phyloP scores from a whole-genome alignment of 2,329 filamentous ascomycete species.

The Atkinsonella hypoxylon region DNA sequence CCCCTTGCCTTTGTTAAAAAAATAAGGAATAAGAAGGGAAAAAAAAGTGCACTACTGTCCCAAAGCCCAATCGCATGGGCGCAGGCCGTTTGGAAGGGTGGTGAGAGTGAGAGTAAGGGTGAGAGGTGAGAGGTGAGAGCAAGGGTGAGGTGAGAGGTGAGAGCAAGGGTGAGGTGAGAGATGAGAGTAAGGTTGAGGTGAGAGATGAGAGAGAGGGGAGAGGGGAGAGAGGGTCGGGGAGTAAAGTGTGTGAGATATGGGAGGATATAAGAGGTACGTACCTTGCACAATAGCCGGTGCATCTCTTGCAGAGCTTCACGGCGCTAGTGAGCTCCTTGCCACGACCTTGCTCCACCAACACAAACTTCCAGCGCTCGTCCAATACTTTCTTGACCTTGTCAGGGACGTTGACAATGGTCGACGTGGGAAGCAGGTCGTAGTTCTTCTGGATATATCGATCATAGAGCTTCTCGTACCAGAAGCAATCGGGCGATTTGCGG shows the following conservation, averaged over 20 bases:
- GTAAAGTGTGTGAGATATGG: not conserved
- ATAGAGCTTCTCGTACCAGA: conserved; percentile 96
- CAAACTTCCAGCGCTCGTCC: conserved; percentile 92
- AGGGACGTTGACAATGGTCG: conserved; percentile 89
- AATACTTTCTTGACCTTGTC: conserved; percentile 90
- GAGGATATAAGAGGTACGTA: conserved; percentile 30
- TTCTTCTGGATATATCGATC: conserved; percentile 97
- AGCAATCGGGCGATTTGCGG: conserved; percentile 72
- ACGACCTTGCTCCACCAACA: conserved; percentile 85
- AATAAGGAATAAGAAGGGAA: no score
- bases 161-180: not conserved
- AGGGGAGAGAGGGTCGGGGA: not conserved
- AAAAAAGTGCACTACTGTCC: no score
- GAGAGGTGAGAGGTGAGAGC: no score
- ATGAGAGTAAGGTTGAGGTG: not conserved
- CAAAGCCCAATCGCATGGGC: no score
- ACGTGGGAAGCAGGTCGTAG: conserved; percentile 91
- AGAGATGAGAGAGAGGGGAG: not conserved
- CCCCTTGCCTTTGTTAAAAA: no score
- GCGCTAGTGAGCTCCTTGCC: conserved; percentile 93
- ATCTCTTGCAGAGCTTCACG: conserved; percentile 92
- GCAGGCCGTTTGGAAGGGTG: no score
- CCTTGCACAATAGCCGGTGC: conserved; percentile 81
- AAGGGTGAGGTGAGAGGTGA: conserved; percentile 1
- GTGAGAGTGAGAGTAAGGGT: no score